Base-by-base conservation (phyloP, 2,329 filamentous ascomycete species). In the Pyrenochaeta sp. region DNA sequence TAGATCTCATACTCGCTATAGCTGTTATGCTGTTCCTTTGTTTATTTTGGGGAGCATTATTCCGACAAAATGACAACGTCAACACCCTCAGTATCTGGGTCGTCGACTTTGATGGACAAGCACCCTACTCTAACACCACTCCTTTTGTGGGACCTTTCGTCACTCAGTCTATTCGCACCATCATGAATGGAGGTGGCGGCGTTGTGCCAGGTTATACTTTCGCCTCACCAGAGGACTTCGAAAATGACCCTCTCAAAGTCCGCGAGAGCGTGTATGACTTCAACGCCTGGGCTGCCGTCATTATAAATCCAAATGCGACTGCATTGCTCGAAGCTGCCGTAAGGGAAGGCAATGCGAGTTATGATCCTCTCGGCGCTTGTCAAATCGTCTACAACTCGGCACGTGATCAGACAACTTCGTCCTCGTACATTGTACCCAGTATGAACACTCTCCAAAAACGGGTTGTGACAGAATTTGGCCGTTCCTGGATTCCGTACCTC, bases 251-350 rank as follows among this genome's bases (percentile, higher is more conserved):
- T 0, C 76, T 81, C 27, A 75, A 78, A 12, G 86, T 88, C 3
- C 80, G 85, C 7, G 79, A 84, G 61, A 81, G 78, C 4, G 78
- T 89, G 2, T 88, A 85, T 66, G 76, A 88, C 49, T 82, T 82
- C 58, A 69, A 85, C 10, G 79, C 80, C 15, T 88, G 83, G 78
- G 85, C 82, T 1, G 86, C 87, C 1, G 77, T 89, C 23, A 79
- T 89, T 49, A 77, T 89, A 58, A 85, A 87, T 54, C 63, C 85
- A 2, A 88, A 88, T 61, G 86, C 87, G 0, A 88, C 86, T 0
- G 72, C 79, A 0, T 75, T 87, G 4, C 77, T 89, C 0, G 79
- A 80, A 44, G 68, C 78, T 9, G 85, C 86, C 0, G 76, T 87
- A 0, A 67, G 71, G 4, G 78, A 72, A 0, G 83, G 82, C 1